These are phyloP conservation scores for Candida suzukii DNA, from an alignment of 805 yeast genomes.

Conservation along the genomic window DNA sequence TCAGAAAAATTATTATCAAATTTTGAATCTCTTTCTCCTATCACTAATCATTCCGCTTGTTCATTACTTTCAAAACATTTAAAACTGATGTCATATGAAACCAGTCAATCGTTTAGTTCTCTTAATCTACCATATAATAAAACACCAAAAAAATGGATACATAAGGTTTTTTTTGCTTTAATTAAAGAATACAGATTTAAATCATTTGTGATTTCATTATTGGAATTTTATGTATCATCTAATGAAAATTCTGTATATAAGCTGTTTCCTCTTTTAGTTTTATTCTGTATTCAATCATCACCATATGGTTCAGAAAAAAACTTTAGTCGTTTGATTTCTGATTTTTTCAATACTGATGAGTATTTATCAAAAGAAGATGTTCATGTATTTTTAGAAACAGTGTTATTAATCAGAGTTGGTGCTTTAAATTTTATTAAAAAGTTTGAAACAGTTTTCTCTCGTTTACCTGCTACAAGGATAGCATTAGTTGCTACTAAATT, in stretches of 20 bases:
- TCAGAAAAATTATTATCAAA: too few relatives aligned
- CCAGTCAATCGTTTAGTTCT: too few relatives aligned
- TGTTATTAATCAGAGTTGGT: constrained; percentile 33
- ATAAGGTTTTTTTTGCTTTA: constrained; percentile 23
- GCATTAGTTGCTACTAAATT: too few relatives aligned
- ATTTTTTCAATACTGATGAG: constrained; percentile 14
- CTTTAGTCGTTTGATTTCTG: constrained; percentile 14
- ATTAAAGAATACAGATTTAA: constrained; percentile 24
- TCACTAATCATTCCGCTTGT: too few relatives aligned
- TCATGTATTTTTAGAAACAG: constrained; percentile 22
- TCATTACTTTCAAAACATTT: too few relatives aligned
- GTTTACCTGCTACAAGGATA: too few relatives aligned
- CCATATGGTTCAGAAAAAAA: constrained; percentile 12
- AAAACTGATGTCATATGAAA: too few relatives aligned
- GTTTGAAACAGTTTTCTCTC: constrained; percentile 26
- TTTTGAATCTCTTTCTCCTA: too few relatives aligned
- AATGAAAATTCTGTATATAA: constrained; percentile 20
- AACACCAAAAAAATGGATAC: too few relatives aligned
- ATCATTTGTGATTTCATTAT: constrained; percentile 25
- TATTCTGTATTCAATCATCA: constrained; percentile 18
- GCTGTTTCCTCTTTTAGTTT: constrained; percentile 23
- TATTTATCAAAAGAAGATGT: constrained; percentile 8
- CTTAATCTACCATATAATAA: too few relatives aligned
- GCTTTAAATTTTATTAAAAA: constrained; percentile 20
- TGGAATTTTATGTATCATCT: constrained; percentile 24